phyloP scores from a whole-genome alignment of 192 early-diverging fungal genomes.

The Coemansia sp. region DNA sequence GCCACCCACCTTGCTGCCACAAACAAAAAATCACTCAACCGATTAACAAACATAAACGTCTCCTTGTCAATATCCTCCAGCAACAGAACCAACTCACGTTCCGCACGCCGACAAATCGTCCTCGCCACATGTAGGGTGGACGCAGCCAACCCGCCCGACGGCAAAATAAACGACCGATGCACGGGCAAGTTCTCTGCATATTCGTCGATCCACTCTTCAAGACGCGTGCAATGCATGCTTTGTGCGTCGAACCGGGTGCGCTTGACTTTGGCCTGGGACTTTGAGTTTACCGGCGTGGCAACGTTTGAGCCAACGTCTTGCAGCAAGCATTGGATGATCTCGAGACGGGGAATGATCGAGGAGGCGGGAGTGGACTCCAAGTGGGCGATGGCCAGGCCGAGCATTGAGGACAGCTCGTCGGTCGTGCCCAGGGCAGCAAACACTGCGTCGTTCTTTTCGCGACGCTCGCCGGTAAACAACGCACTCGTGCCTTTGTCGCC shows the following conservation, averaged over 20 bases:
- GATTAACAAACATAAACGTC: constrained; percentile 39
- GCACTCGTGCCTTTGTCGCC: constrained; percentile 92
- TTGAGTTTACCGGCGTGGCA: constrained; percentile 73
- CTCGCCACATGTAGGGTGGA: constrained; percentile 81
- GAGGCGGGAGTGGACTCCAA: constrained; percentile 14
- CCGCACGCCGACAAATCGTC: constrained; percentile 81
- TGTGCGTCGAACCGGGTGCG: constrained; percentile 77
- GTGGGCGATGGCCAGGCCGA: constrained; percentile 52
- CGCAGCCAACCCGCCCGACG: constrained; percentile 85
- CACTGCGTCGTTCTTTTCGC: constrained; percentile 81
- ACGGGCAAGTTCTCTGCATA: constrained; percentile 69
- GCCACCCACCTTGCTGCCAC: constrained; percentile 82
- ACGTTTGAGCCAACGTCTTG: constrained; percentile 92
- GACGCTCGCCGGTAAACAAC: constrained; percentile 86
- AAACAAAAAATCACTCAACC: constrained; percentile 89
- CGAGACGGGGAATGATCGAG: constrained; percentile 32
- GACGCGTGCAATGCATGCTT: constrained; percentile 58
- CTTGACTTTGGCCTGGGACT: constrained; percentile 61
- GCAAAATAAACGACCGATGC: constrained; percentile 81
- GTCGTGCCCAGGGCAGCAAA: constrained; percentile 91
- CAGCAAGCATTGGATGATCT: constrained; percentile 84
- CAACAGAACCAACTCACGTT: constrained; percentile 76
- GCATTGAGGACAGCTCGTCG: constrained; percentile 76
- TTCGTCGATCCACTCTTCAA: constrained; percentile 88
- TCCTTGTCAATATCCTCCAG: constrained; percentile 49